A percentile compares a stretch with the other conserved stretches of the same genome.
Conservation (phyloP, 441 rosid genomes). For the Mallotus japonicus region DNA sequence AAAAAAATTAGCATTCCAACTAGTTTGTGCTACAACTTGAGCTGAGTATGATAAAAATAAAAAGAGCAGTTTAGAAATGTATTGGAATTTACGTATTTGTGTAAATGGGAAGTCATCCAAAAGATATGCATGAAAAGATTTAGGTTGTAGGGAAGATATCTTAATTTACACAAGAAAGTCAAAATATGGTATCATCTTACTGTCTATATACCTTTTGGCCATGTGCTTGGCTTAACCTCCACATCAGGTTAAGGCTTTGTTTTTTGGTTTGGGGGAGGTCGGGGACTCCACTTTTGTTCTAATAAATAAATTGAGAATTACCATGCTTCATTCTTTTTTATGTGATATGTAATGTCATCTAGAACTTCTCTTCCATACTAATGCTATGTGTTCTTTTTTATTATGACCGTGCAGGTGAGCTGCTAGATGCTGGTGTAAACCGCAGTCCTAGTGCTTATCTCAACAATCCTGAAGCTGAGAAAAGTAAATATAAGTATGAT, state of each 20-base stretch:
- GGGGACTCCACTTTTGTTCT: neutral
- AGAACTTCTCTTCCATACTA: neutral
- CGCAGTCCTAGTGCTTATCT: constrained; percentile 97
- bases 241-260: neutral
- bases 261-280: no score
- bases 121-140: neutral
- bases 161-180: no score
- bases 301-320: neutral
- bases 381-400: constrained; percentile 5
- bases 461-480: constrained; percentile 70
- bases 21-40: neutral
- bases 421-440: constrained; percentile 79
- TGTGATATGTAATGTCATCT: neutral
- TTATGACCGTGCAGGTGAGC: constrained; percentile 57
- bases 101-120: neutral
- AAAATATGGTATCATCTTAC: no score
- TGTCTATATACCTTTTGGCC: neutral
- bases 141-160: neutral
- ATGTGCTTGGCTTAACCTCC: constrained; percentile 1
- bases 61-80: neutral
- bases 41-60: neutral
- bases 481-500: constrained; percentile 63
- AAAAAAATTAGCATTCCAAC: neutral
- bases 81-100: neutral
- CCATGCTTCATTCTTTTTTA: neutral